Evolutionary conservation across 306 rosid species (phyloP).

Genomic region (Rosa multiflora): DNA sequence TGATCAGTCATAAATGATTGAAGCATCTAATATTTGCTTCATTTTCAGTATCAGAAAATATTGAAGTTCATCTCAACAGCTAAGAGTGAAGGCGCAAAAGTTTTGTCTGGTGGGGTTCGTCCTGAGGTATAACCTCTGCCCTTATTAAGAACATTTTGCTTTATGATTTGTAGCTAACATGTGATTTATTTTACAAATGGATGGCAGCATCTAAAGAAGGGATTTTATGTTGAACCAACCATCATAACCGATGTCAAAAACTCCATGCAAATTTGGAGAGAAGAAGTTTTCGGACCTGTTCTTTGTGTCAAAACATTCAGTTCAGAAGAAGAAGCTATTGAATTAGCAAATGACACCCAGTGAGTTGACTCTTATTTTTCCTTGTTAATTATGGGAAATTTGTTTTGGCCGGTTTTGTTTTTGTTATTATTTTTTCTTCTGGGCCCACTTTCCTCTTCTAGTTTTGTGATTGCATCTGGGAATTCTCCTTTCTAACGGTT

Average conservation of each 20-base stretch:
- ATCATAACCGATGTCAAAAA: conserved; percentile 73
- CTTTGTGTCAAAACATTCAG: conserved; percentile 90
- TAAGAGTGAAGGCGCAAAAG: conserved; percentile 86
- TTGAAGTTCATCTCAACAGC: conserved; percentile 82
- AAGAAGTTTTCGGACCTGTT: conserved; percentile 96
- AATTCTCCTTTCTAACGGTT: conserved; percentile 17
- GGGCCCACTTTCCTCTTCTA: conserved; percentile 5
- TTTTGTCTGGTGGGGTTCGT: conserved; percentile 84
- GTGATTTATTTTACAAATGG: conserved; percentile 13
- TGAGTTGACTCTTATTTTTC: conserved; percentile 35
- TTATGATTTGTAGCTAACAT: conserved; percentile 15
- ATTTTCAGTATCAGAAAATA: conserved; percentile 76
- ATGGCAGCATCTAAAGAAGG: conserved; percentile 86
- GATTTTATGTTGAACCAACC: conserved; percentile 81
- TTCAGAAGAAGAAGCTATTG: conserved; percentile 89
- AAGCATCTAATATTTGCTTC: conserved; percentile 36
- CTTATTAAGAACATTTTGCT: conserved; percentile 3
- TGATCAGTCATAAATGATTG: conserved; percentile 12
- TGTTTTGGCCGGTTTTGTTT: background rate
- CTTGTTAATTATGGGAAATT: background rate
- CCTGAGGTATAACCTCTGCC: conserved; percentile 66
- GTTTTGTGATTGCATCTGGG: conserved; percentile 9
- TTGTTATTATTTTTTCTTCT: background rate
- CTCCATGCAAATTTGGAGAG: conserved; percentile 97
- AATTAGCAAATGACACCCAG: conserved; percentile 83